Evolutionary conservation across 2,329 filamentous ascomycete species (phyloP), one percentile per base, ranked within the genome.

Genomic region (Exophiala xenobiotica): DNA sequence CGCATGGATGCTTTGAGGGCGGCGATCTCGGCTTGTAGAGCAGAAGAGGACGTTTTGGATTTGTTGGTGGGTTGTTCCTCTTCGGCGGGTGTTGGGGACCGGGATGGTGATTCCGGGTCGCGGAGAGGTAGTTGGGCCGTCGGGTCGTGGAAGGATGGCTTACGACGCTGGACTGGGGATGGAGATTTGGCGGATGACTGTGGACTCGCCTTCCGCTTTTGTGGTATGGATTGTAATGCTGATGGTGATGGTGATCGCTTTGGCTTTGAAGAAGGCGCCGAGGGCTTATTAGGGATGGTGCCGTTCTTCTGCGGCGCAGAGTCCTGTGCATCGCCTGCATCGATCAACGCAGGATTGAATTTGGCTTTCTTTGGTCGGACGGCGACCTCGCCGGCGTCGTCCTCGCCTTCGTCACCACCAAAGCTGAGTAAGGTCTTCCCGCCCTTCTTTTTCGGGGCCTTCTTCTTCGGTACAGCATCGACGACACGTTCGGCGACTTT

Each of bases 1-100:
- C 71, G 71, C 74, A 77, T 76, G 1, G 73, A 76, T 8, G 70
- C 68, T 58, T 74, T 75, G 8, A 77, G 63, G 19, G 66, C 65
- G 3, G 68, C 70, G 37, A 75, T 75, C 53, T 75, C 68, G 12
- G 71, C 72, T 48, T 76, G 74, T 4, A 61, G 35, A 8, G 50
- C 46, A 2, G 61, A 54, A 6, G 52, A 43, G 4, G 61, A 54
- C 14, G 71, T 61, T 20, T 63, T 64, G 6, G 72, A 70, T 8
- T 3, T 29, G n/a, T n/a, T n/a, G n/a, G n/a, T n/a, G 9, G 22
- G 8, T 24, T 20, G 23, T 5, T 35, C 27, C 27, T 50, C 38
- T 16, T 68, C 64, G 29, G 66, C 67, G 26, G 55, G 58, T 16
- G 65, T 58, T 4, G 65, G 64, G 24, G 62, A 67, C 19, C 59